These are phyloP conservation scores for Trichoderma pleuroti DNA, from an alignment of 2,329 filamentous ascomycete genomes.

Conservation along the genomic window DNA sequence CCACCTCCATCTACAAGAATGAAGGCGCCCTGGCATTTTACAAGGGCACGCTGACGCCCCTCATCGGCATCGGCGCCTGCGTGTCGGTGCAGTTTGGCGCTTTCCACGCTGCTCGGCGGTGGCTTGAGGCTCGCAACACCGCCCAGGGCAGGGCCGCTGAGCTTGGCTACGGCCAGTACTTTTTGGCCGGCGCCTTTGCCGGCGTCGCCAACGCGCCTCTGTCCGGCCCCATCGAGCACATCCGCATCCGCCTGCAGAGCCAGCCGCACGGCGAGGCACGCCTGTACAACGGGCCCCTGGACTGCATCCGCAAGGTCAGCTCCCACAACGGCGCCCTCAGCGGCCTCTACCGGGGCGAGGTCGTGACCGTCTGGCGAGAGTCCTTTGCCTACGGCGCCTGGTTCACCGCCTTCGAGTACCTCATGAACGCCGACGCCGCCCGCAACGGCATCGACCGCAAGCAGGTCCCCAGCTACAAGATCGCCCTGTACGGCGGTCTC, in stretches of 20 bases:
- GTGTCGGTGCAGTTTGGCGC: slow-evolving; percentile 98
- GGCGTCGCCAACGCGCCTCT: slow-evolving; percentile 85
- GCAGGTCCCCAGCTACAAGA: slow-evolving; percentile 77
- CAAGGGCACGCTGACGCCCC: slow-evolving; percentile 92
- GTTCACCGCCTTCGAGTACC: slow-evolving; percentile 92
- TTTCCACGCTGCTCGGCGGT: slow-evolving; percentile 87
- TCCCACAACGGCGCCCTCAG: slow-evolving; percentile 59
- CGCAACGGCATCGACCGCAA: slow-evolving; percentile 73
- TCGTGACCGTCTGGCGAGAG: slow-evolving; percentile 83
- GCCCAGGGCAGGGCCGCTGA: slow-evolving; percentile 55
- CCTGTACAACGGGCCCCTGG: slow-evolving; percentile 79
- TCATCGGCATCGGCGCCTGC: slow-evolving; percentile 94
- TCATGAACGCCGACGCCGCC: slow-evolving; percentile 86
- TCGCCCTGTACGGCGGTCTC: slow-evolving; percentile 87
- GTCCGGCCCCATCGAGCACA: slow-evolving; percentile 91
- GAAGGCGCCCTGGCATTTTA: slow-evolving; percentile 94
- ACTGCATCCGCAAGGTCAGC: slow-evolving; percentile 84
- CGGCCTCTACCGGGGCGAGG: slow-evolving; percentile 82
- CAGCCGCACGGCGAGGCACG: slow-evolving; percentile 81
- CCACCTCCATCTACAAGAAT: slow-evolving; percentile 76
- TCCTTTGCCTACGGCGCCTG: slow-evolving; percentile 92
- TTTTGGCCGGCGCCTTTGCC: slow-evolving; percentile 83
- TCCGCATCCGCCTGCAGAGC: slow-evolving; percentile 92
- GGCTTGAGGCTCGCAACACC: slow-evolving; percentile 73
- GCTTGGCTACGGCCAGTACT: slow-evolving; percentile 83